Evolutionary conservation across 2,329 filamentous ascomycete genomes (phyloP).

Genomic region (Bimuria novae-zelandiae): DNA sequence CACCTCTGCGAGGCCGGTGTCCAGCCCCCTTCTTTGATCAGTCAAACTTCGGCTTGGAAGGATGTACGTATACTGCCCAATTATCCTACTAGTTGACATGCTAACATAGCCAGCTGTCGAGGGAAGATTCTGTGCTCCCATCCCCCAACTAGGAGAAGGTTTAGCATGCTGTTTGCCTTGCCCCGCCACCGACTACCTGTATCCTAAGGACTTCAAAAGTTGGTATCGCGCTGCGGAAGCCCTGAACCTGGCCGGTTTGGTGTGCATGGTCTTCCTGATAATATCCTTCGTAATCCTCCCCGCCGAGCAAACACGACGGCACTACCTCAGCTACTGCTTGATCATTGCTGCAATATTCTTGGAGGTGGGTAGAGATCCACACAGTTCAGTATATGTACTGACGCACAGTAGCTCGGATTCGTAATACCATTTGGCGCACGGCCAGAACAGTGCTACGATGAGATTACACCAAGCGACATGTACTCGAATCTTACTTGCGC

Average conservation of each 20-base stretch:
- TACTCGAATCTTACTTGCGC: conserved; percentile 79
- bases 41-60: conserved; percentile 63
- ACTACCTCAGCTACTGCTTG: conserved; percentile 90
- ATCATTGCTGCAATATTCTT: conserved; percentile 76
- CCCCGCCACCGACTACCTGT: conserved; percentile 79
- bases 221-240: conserved; percentile 75
- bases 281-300: conserved; percentile 80
- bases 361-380: conserved; percentile 64
- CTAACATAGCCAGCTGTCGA: conserved; percentile 53
- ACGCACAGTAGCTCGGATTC: conserved; percentile 73
- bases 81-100: conserved; percentile 7
- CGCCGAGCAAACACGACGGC: conserved; percentile 84
- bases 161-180: conserved; percentile 86
- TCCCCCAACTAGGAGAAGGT: conserved; percentile 50
- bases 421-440: conserved; percentile 81
- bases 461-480: conserved; percentile 95
- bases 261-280: conserved; percentile 75
- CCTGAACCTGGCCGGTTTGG: conserved; percentile 75
- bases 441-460: conserved; percentile 82
- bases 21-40: conserved; percentile 71
- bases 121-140: conserved; percentile 62
- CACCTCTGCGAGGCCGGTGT: conserved; percentile 59
- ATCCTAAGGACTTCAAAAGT: conserved; percentile 58
- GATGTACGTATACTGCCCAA: conserved; percentile 62
- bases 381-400: neutral